These are phyloP conservation scores for Pseudocercospora macadamiae DNA, from an alignment of 2,329 filamentous ascomycete genomes.

Conservation along the genomic window DNA sequence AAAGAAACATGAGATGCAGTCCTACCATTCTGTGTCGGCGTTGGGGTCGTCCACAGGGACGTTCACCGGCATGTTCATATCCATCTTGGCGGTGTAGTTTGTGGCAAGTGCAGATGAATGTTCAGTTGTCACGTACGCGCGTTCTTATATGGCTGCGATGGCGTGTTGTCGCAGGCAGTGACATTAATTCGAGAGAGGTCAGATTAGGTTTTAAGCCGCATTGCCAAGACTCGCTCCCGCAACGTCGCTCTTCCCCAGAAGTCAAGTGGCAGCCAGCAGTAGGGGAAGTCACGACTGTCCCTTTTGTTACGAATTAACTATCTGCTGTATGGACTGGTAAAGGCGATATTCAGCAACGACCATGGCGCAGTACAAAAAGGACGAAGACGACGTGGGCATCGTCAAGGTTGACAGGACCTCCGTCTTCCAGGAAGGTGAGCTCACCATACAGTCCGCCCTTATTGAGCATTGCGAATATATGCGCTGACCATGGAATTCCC, in stretches of 20 bases:
- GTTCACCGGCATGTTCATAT: slow-evolving; percentile 61
- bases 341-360: slow-evolving; percentile 17
- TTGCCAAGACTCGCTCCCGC: slow-evolving; percentile 7
- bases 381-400: slow-evolving; percentile 93
- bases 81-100: slow-evolving; percentile 19
- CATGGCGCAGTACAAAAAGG: slow-evolving; percentile 99
- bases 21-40: slow-evolving; percentile 94
- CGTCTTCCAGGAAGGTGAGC: slow-evolving; percentile 95
- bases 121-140: not conserved
- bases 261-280: not conserved
- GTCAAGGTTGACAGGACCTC: slow-evolving; percentile 97
- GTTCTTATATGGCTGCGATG: not conserved
- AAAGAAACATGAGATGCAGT: slow-evolving; percentile 15
- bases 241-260: slow-evolving; percentile 10
- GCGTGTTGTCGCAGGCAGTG: not conserved
- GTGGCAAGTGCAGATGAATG: not conserved
- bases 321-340: not conserved
- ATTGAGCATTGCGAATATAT: slow-evolving; percentile 11
- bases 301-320: not conserved
- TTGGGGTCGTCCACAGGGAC: slow-evolving; percentile 95
- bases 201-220: not conserved
- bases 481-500: slow-evolving; percentile 15
- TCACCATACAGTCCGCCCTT: slow-evolving; percentile 15
- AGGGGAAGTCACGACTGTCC: no score
- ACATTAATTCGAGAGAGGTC: not conserved